A percentile compares a stretch with the other conserved stretches of the same genome.
Evolutionary conservation across 2,329 filamentous ascomycete genomes (phyloP).

Genomic region (Penicillium psychrosexuale): DNA sequence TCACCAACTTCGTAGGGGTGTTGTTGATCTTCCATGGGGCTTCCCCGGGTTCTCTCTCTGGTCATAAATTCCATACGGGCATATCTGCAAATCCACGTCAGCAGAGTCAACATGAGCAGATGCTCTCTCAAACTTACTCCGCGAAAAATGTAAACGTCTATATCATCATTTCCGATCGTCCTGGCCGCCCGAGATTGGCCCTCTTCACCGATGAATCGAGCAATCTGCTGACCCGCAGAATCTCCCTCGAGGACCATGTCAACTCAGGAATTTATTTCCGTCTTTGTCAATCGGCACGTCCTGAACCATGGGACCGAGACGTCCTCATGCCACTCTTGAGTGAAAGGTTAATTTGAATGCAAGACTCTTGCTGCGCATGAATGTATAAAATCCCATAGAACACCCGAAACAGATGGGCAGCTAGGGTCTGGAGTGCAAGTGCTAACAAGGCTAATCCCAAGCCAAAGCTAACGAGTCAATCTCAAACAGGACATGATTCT

Average conservation of each 20-base stretch:
- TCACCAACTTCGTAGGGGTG: no score
- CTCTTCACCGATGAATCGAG: constrained; percentile 51
- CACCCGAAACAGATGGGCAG: background rate
- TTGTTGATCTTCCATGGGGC: no score
- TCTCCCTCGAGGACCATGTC: constrained; percentile 48
- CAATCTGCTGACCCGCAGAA: constrained; percentile 48
- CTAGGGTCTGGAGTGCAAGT: background rate
- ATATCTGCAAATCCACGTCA: constrained; percentile 4
- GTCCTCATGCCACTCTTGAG: constrained; percentile 60
- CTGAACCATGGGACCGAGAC: constrained; percentile 56
- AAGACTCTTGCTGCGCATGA: constrained; percentile 48
- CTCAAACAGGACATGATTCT: background rate
- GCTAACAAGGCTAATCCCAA: background rate
- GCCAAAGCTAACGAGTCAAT: no score
- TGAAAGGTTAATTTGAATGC: constrained; percentile 53
- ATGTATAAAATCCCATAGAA: constrained; percentile 41
- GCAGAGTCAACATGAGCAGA: background rate
- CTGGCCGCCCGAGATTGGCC: constrained; percentile 56
- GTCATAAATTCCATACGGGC: constrained; percentile 12
- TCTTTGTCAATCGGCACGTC: constrained; percentile 53
- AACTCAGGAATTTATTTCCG: constrained; percentile 54
- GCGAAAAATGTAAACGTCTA: constrained; percentile 60
- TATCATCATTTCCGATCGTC: constrained; percentile 57
- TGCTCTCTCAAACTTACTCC: constrained; percentile 10
- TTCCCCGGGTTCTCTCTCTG: constrained; percentile 2